Conservation (phyloP, 2,329 filamentous ascomycete genomes). For the Sporothrix protearum region DNA sequence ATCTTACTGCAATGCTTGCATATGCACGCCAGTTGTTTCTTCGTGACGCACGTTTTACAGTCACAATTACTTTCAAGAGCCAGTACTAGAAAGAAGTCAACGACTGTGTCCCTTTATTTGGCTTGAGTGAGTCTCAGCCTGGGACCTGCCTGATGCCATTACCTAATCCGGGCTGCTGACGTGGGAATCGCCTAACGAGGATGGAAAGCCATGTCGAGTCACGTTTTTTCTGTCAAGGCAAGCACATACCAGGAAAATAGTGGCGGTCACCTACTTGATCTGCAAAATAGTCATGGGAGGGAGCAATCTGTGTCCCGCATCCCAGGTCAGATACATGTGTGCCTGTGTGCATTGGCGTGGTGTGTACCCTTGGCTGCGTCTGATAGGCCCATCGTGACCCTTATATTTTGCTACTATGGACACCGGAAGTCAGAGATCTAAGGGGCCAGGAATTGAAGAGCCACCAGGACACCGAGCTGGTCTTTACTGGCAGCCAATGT, state of each 20-base stretch:
- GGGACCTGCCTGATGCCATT: background rate
- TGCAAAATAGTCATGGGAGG: background rate
- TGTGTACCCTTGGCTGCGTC: slow-evolving; percentile 6
- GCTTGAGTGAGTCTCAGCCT: background rate
- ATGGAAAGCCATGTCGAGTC: background rate
- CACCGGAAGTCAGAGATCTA: background rate
- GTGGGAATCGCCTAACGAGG: background rate
- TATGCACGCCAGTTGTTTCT: background rate
- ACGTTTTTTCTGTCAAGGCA: too few species aligned
- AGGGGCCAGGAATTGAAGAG: background rate
- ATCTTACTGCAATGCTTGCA: background rate
- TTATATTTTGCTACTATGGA: background rate
- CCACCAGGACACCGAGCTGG: too few species aligned
- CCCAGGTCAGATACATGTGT: background rate
- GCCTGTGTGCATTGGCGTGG: background rate
- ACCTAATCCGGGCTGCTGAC: background rate
- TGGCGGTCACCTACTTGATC: background rate
- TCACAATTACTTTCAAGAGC: background rate
- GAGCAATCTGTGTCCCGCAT: background rate
- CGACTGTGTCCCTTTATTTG: background rate
- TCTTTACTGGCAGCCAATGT: background rate
- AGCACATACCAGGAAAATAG: background rate
- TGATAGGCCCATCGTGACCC: background rate
- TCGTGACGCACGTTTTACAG: background rate
- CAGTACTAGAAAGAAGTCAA: background rate